Conservation (phyloP, 768 basidiomycete genomes). For the Suillus subalutaceus region DNA sequence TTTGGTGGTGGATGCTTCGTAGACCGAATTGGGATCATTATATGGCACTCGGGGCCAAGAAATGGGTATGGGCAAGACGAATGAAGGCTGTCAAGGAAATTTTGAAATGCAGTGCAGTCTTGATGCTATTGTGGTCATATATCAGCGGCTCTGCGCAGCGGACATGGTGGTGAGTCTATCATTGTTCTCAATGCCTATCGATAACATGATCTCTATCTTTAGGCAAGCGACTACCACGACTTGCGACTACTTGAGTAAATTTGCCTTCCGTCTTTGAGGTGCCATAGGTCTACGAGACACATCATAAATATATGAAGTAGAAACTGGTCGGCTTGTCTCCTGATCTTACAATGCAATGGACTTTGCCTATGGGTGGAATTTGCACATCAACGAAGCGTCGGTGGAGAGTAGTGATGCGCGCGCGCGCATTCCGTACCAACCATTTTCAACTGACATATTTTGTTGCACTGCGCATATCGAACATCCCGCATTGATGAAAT, state of each 20-base stretch:
- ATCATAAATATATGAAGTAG: neutral
- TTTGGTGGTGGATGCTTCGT: neutral
- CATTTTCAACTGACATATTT: too few species aligned
- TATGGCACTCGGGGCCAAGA: neutral
- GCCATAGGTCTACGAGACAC: neutral
- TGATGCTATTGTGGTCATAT: slow-evolving; percentile 13
- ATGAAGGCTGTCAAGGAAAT: slow-evolving; percentile 8
- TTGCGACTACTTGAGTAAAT: neutral
- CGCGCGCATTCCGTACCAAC: neutral
- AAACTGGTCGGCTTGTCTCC: neutral
- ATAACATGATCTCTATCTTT: neutral
- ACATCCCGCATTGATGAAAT: too few species aligned
- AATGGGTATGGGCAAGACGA: slow-evolving; percentile 29
- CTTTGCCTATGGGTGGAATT: neutral
- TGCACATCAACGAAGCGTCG: neutral
- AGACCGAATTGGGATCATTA: slow-evolving; percentile 1
- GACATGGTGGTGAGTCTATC: neutral
- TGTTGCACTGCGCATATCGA: too few species aligned
- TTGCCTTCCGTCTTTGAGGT: neutral
- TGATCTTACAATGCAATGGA: slow-evolving; percentile 1
- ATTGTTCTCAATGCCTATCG: neutral
- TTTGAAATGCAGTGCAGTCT: slow-evolving; percentile 11
- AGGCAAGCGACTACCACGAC: neutral
- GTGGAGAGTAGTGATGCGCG: neutral
- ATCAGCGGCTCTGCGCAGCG: slow-evolving; percentile 5